Base-by-base conservation (phyloP, 148 eudicot species). In the Hydrangea macrophylla region DNA sequence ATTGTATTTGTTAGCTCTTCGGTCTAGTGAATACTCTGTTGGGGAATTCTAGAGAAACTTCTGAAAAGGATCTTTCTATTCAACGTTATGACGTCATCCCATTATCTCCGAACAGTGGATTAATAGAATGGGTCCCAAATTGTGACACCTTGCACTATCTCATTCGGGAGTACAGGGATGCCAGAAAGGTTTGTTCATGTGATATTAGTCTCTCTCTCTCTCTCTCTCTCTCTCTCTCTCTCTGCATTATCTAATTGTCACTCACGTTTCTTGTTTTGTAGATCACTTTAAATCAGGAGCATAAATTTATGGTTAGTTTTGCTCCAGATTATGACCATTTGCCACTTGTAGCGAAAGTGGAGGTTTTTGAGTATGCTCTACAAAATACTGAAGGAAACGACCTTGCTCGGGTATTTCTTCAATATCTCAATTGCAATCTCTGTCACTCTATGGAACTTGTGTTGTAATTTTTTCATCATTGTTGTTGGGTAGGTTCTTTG, bases 111-210 rank as follows among this genome's bases (percentile, higher is more conserved):
- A 95, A 95, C 74, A 95, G 99, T 84, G 99, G 99, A 68, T 79
- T 95, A n/a, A 91, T 95, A 61, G 99, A 86, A 28, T 95, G 99
- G 99, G 96, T 87, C 62, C 99, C 99, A 28, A 83, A 95, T 70
- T 95, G 99, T 76, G 99, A 95, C 82, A 95, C 99, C 51, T 70
- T 95, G 72, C 99, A 95, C 76, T 91, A 89, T 26, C 99, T 95
- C 75, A 95, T 91, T 61, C 84, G 90, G 62, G 99, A 95, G 73
- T 95, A 95, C 57, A 85, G 99, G 75, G 97, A 91, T 77, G 99
- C 93, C 26, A 85, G 97, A 81, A 95, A 85, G 97, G 99, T 95
- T 65, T 22, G 80, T 67, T 31, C 58, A 45, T 45, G 24, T 53
- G n/a, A 57, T 33, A 74, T 72, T 55, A 12, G 28, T 26, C 23